Base-by-base conservation (phyloP, 2,329 filamentous ascomycete genomes). In the Alternaria novae-zelandiae region DNA sequence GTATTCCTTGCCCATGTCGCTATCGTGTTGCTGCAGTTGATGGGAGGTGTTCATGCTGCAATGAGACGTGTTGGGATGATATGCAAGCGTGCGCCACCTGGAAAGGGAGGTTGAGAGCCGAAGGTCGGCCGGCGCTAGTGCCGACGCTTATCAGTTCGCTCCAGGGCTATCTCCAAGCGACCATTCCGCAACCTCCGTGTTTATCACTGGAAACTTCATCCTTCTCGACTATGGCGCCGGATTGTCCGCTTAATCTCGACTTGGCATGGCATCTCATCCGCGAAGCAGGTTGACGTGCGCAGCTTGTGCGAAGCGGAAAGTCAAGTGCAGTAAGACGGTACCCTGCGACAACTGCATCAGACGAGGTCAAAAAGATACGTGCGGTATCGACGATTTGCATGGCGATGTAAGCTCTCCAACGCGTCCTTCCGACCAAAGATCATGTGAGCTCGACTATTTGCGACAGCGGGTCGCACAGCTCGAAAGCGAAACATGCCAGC, bases 331-430 rank as follows among this genome's bases (percentile, higher is more conserved):
- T 63, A 82, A 81, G 67, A 71, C 75, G 5, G 66, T 82, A 3
- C 80, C 80, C 23, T 82, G 80, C 70, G 73, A 72, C 36, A 82
- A 81, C 58, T 83, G 81, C 62, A 69, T 71, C n/a, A 73, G 73
- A 61, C 72, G 73, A 70, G 70, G 68, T n/a, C 51, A 54, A 32
- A 30, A 26, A 13, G 28, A 43, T 23, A 62, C 55, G 11, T 70
- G 66, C 23, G 56, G 50, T 6, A 56, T 61, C 36, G 53, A 61
- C 26, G 47, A 12, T 15, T 30, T 23, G 57, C 58, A 13, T 15
- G 4, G 51, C 30, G 30, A 43, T n/a, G 5, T n/a, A 17, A 25
- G 28, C 8, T 54, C 20, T 13, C 28, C 54, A 20, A 17, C 15
- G 3, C 25, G 25, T 2, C 20, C 45, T 15, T 57, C 12, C 11